Percentiles rank a stretch among this genome's conserved stretches.
Evolutionary conservation across 2,329 filamentous ascomycete genomes (phyloP).

Genomic region (Paramyrothecium sp.): DNA sequence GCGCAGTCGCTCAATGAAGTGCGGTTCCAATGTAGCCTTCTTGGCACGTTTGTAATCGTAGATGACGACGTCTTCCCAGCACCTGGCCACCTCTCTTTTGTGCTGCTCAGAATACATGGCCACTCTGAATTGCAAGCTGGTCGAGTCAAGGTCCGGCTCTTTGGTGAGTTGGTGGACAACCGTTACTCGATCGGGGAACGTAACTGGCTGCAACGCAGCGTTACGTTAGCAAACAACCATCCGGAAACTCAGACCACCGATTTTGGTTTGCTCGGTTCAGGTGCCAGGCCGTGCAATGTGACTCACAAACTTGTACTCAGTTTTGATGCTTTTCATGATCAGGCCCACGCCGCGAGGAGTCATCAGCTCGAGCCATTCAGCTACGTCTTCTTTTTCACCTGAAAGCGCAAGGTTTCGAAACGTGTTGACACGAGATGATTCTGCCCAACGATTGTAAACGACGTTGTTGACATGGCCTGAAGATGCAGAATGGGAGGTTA

Average conservation of each 20-base stretch:
- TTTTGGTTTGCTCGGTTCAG: no score
- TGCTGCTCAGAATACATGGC: conserved; percentile 74
- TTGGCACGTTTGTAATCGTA: conserved; percentile 29
- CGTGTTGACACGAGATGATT: conserved; percentile 80
- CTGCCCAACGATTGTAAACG: conserved; percentile 79
- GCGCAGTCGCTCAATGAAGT: not conserved
- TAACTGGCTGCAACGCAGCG: conserved; percentile 64
- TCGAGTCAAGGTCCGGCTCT: conserved; percentile 39
- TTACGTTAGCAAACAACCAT: not conserved
- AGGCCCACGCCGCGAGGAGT: conserved; percentile 66
- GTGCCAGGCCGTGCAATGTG: no score
- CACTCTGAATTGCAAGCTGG: conserved; percentile 57
- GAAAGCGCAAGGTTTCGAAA: conserved; percentile 64
- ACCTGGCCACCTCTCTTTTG: conserved; percentile 69
- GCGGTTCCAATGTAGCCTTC: conserved; percentile 22
- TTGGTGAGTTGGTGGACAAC: conserved; percentile 75
- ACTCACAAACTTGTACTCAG: conserved; percentile 84
- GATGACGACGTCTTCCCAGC: conserved; percentile 53
- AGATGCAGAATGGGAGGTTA: not conserved
- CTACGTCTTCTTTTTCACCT: conserved; percentile 58
- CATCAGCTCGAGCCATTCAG: conserved; percentile 68
- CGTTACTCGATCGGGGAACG: conserved; percentile 76
- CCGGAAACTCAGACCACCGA: no score
- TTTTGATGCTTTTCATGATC: conserved; percentile 76
- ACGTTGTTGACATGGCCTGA: conserved; percentile 79